Percentiles rank a stretch among this genome's conserved stretches.
These are phyloP conservation scores for Coffea humblotiana DNA, from an alignment of 305 asterid genomes.

Conservation along the genomic window DNA sequence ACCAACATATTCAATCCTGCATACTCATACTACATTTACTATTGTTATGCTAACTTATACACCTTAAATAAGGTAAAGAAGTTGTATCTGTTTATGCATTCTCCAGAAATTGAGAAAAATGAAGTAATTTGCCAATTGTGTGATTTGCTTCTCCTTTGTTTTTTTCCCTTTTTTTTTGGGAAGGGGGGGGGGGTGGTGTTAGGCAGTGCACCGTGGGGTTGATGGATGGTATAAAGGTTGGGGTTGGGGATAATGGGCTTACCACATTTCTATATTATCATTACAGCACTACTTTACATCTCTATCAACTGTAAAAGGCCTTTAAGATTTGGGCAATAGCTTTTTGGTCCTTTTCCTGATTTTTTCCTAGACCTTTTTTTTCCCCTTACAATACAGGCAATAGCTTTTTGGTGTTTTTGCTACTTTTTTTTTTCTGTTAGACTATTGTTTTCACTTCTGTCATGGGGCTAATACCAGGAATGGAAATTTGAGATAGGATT, in stretches of 20 bases:
- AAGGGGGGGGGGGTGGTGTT: too few species aligned
- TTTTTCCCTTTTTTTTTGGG: too few species aligned
- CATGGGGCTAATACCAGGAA: neutral
- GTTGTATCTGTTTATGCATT: neutral
- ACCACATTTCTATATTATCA: neutral
- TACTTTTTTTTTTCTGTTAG: neutral
- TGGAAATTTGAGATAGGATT: neutral
- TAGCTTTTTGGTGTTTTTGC: neutral
- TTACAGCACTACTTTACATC: neutral
- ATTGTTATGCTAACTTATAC: slow-evolving; percentile 94
- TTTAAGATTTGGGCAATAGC: neutral
- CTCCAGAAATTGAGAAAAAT: neutral
- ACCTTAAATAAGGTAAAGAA: slow-evolving; percentile 77
- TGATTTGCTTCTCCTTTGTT: neutral
- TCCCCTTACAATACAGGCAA: neutral
- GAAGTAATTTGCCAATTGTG: neutral
- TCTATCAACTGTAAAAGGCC: neutral
- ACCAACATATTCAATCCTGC: slow-evolving; percentile 93
- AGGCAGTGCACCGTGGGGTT: neutral
- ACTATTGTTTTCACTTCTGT: neutral
- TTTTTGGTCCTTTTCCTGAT: neutral
- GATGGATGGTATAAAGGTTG: neutral
- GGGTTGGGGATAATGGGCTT: neutral
- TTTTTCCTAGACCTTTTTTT: too few species aligned
- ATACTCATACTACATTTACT: slow-evolving; percentile 86